phyloP scores from a whole-genome alignment of 495 filamentous ascomycete genomes.

The Penicillium argentinense region DNA sequence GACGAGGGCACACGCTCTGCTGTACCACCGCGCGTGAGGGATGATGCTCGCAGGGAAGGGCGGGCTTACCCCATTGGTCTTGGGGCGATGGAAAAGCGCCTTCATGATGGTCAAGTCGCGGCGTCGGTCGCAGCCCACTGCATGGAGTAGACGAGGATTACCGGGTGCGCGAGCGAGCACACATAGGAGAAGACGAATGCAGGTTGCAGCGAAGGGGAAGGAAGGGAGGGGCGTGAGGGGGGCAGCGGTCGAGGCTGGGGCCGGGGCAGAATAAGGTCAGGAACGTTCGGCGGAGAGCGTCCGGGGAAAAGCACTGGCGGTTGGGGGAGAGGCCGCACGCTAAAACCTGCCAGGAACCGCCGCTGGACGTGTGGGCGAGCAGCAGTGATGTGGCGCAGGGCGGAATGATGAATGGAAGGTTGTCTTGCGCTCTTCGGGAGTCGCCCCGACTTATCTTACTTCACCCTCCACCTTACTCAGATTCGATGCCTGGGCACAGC shows the following conservation, averaged over 20 bases:
- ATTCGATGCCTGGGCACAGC: background rate
- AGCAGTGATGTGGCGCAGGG: conserved; percentile 2
- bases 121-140: conserved; percentile 27
- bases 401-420: conserved; percentile 9
- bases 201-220: background rate
- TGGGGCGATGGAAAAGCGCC: conserved; percentile 46
- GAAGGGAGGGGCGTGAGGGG: conserved; percentile 2
- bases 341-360: conserved; percentile 12
- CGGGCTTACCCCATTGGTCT: conserved; percentile 42
- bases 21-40: conserved; percentile 15
- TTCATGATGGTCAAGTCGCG: conserved; percentile 35
- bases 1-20: conserved; percentile 6
- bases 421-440: no score
- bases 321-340: background rate
- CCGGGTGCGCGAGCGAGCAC: conserved; percentile 4
- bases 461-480: background rate
- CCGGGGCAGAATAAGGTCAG: conserved; percentile 13
- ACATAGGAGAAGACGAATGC: conserved; percentile 10
- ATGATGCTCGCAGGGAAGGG: conserved; percentile 13
- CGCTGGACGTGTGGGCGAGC: conserved; percentile 2
- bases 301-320: conserved; percentile 22
- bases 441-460: conserved; percentile 7
- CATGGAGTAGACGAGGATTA: conserved; percentile 29
- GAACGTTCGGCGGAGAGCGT: conserved; percentile 21
- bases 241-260: conserved; percentile 6